Percentiles rank a stretch among this genome's conserved stretches.
Evolutionary conservation across 2,329 filamentous ascomycete species (phyloP).

Genomic region (Penicillium sclerotiorum): DNA sequence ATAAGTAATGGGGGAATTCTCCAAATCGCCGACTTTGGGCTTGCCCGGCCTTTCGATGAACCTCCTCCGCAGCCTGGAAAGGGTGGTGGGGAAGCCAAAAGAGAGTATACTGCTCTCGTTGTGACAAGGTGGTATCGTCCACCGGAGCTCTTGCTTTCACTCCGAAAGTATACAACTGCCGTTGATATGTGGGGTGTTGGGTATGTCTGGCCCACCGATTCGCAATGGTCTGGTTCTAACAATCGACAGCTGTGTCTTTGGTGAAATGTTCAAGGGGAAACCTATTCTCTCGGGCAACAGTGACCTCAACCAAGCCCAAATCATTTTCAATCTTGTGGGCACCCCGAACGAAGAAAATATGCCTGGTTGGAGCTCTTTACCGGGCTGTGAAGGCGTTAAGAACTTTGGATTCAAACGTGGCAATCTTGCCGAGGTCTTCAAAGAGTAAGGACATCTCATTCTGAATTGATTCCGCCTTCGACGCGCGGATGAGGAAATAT

Average conservation of each 20-base stretch:
- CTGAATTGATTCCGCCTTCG: too few species aligned
- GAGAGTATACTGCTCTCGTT: constrained; percentile 95
- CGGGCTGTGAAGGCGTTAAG: constrained; percentile 75
- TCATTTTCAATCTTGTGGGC: constrained; percentile 92
- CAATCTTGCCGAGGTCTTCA: constrained; percentile 73
- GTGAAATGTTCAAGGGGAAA: constrained; percentile 93
- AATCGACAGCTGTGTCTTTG: constrained; percentile 80
- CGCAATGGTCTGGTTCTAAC: constrained; percentile 16
- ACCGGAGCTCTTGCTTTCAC: constrained; percentile 84
- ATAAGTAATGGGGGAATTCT: constrained; percentile 93
- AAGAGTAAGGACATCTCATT: constrained; percentile 59
- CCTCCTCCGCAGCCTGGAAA: constrained; percentile 72
- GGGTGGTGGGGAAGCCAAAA: constrained; percentile 79
- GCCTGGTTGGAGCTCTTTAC: constrained; percentile 84
- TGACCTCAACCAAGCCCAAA: constrained; percentile 84
- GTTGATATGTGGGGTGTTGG: constrained; percentile 99
- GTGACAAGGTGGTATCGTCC: constrained; percentile 97
- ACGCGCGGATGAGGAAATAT: too few species aligned
- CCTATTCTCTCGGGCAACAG: constrained; percentile 90
- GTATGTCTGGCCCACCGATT: constrained; percentile 53
- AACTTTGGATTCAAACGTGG: constrained; percentile 63
- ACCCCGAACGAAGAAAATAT: constrained; percentile 87
- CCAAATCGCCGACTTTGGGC: constrained; percentile 95
- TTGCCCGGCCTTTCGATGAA: constrained; percentile 92
- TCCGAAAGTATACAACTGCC: constrained; percentile 91